Evolutionary conservation across 148 eudicot species (phyloP).

Genomic region (Silene latifolia): DNA sequence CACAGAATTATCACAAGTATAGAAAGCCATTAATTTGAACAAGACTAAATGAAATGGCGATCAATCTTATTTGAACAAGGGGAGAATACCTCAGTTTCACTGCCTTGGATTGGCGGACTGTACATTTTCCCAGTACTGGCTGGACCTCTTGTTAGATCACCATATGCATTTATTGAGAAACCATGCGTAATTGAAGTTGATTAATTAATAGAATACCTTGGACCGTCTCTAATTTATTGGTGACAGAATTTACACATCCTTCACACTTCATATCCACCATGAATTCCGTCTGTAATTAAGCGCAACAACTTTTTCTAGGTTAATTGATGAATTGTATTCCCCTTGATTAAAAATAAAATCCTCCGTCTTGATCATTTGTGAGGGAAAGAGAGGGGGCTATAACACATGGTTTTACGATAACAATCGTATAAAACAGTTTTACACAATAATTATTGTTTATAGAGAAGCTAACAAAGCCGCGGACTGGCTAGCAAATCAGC

Average conservation of each 20-base stretch:
- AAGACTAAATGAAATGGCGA: not conserved
- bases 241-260: constrained; percentile 80
- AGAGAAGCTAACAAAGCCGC: no score
- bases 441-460: not conserved
- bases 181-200: constrained; percentile 36
- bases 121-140: constrained; percentile 88
- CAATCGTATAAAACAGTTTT: no score
- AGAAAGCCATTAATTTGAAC: no score
- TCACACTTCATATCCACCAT: constrained; percentile 98
- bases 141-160: constrained; percentile 85
- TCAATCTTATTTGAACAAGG: not conserved
- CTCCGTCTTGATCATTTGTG: no score
- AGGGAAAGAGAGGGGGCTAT: no score
- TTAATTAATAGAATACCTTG: constrained; percentile 38
- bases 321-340: no score
- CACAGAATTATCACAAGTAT: no score
- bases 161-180: constrained; percentile 86
- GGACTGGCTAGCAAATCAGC: no score
- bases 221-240: constrained; percentile 61
- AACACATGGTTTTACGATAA: no score
- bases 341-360: no score
- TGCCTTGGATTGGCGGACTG: constrained; percentile 38
- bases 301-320: not conserved
- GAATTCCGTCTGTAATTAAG: constrained; percentile 68
- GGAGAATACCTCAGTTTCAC: constrained; percentile 49